These are phyloP conservation scores for Populus deltoides DNA, from an alignment of 345 rosid genomes.

Conservation along the genomic window DNA sequence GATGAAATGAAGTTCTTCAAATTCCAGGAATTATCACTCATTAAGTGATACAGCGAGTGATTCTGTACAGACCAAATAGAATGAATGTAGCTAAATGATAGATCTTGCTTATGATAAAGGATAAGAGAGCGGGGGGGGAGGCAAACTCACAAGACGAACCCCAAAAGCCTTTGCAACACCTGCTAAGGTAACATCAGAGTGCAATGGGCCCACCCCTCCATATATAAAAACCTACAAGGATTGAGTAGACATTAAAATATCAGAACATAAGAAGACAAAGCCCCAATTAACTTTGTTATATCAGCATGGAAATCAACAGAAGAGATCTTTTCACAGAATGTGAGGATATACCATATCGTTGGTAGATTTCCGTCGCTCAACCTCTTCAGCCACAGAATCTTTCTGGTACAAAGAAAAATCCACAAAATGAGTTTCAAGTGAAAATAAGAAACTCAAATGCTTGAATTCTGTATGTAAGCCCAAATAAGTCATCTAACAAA, in stretches of 20 bases:
- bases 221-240: constrained; percentile 68
- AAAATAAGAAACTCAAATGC: not conserved
- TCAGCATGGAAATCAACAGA: constrained; percentile 12
- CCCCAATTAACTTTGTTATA: not conserved
- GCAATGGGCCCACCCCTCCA: constrained; percentile 95
- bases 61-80: not conserved
- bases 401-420: constrained; percentile 48
- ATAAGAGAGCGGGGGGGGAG: not conserved
- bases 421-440: constrained; percentile 19
- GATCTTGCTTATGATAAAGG: not conserved
- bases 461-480: constrained; percentile 2
- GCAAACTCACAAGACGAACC: constrained; percentile 71
- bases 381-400: constrained; percentile 97
- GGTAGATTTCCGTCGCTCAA: constrained; percentile 64
- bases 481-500: not conserved
- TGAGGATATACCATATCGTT: constrained; percentile 67
- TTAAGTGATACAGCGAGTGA: not conserved
- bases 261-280: constrained; percentile 2
- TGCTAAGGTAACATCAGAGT: constrained; percentile 85
- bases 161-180: constrained; percentile 99
- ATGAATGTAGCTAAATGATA: not conserved
- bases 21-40: not conserved
- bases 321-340: constrained; percentile 2
- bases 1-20: not conserved
- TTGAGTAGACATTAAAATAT: not conserved